phyloP scores from a whole-genome alignment of 331 rosid species.

The Acacia concinna region DNA sequence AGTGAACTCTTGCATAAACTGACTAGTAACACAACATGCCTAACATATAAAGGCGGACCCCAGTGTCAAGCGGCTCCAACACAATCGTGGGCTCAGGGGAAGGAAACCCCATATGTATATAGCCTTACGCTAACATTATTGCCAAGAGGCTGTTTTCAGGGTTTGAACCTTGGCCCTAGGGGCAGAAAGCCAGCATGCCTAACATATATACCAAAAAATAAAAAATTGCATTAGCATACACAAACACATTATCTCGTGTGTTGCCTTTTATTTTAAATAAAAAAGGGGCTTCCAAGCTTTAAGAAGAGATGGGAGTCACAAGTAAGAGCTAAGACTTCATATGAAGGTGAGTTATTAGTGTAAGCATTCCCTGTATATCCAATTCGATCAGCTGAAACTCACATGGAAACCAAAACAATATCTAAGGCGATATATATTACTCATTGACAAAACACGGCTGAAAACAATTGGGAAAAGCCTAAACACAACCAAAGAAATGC shows the following conservation, averaged over 20 bases:
- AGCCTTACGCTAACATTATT: no score
- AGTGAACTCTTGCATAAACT: neutral
- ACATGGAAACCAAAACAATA: constrained; percentile 9
- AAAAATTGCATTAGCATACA: no score
- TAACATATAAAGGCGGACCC: neutral
- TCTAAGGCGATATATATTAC: constrained; percentile 24
- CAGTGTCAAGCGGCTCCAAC: no score
- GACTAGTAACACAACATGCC: neutral
- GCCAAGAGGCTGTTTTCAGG: no score
- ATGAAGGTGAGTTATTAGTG: neutral
- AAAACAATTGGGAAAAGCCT: constrained; percentile 35
- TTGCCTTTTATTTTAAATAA: neutral
- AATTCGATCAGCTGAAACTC: constrained; percentile 20
- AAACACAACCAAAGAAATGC: constrained; percentile 29
- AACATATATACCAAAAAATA: no score
- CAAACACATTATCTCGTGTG: neutral
- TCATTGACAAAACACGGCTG: constrained; percentile 28
- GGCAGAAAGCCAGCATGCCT: no score
- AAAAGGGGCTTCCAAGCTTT: neutral
- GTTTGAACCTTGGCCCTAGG: no score
- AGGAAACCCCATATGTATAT: no score
- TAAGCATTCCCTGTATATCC: constrained; percentile 25
- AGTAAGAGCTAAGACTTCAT: neutral
- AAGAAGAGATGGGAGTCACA: neutral
- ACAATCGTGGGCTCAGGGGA: no score